These are phyloP conservation scores for Lipomyces chichibuensis DNA, from an alignment of 805 yeast genomes.

Conservation along the genomic window DNA sequence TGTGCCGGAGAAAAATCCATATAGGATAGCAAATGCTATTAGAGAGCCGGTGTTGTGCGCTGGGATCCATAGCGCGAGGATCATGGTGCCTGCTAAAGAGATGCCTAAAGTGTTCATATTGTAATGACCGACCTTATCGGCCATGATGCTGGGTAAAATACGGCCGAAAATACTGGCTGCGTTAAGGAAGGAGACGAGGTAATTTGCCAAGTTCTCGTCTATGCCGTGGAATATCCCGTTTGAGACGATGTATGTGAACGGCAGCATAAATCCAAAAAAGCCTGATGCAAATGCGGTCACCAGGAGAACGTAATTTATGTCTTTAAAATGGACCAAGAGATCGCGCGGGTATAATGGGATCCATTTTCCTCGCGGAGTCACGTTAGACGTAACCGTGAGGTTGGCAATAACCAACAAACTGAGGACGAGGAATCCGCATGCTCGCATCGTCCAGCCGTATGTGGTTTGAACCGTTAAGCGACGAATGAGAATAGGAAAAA, in stretches of 20 bases:
- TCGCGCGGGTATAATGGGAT: constrained; percentile 27
- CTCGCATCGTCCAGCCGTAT: constrained; percentile 58
- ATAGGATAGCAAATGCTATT: constrained; percentile 41
- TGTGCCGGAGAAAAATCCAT: constrained; percentile 45
- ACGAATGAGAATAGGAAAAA: constrained; percentile 55
- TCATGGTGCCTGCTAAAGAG: constrained; percentile 41
- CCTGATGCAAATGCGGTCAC: constrained; percentile 26
- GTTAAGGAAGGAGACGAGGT: constrained; percentile 44
- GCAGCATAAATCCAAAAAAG: constrained; percentile 34
- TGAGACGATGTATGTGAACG: constrained; percentile 43
- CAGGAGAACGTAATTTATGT: constrained; percentile 22
- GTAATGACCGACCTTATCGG: constrained; percentile 54
- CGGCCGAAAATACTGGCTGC: constrained; percentile 52
- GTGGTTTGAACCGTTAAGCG: constrained; percentile 51
- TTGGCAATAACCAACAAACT: constrained; percentile 40
- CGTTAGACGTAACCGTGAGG: constrained; percentile 35
- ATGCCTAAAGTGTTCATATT: constrained; percentile 47
- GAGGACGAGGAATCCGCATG: constrained; percentile 52
- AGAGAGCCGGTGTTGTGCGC: constrained; percentile 40
- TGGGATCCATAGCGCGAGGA: constrained; percentile 45
- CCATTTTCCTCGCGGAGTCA: constrained; percentile 26
- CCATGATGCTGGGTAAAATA: constrained; percentile 53
- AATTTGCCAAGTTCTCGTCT: constrained; percentile 32
- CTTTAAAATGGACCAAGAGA: constrained; percentile 20
- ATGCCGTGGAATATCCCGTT: constrained; percentile 39